Conservation (phyloP, 179 eudicot genomes). For the Silene noctiflora region DNA sequence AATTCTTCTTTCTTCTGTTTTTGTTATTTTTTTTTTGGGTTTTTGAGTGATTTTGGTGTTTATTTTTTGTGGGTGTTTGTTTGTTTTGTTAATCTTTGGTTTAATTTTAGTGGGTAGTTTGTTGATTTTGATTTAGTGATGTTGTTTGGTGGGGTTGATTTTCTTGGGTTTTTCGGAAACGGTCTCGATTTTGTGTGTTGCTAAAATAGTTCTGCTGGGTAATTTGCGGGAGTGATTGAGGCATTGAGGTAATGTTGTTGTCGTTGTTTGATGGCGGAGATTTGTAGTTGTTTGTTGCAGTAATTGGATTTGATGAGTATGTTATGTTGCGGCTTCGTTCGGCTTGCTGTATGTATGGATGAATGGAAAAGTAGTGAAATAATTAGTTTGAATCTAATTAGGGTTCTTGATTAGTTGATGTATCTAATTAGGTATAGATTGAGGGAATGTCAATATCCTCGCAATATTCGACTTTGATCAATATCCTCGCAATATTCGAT, state of each 20-base stretch:
- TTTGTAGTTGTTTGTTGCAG: not conserved
- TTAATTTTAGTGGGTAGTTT: not conserved
- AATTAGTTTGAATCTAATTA: not conserved
- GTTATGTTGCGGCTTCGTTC: not conserved
- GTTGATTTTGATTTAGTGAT: not conserved
- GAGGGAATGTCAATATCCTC: too few species aligned
- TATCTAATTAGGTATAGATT: too few species aligned
- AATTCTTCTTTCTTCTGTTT: not conserved
- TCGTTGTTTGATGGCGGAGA: not conserved
- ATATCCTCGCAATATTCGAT: not conserved
- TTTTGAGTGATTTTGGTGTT: not conserved
- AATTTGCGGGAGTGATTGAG: too few species aligned
- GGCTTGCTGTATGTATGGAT: not conserved
- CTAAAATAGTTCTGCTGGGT: too few species aligned
- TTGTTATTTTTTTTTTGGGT: not conserved
- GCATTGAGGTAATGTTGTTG: not conserved
- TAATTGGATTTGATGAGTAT: not conserved
- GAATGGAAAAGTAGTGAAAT: too few species aligned
- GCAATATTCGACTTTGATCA: too few species aligned
- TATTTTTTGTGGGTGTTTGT: slow-evolving; percentile 10
- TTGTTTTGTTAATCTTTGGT: not conserved
- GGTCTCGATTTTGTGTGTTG: too few species aligned
- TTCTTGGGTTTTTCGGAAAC: too few species aligned
- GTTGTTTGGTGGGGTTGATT: slow-evolving; percentile 1
- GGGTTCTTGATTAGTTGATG: not conserved